Percentiles rank a stretch among this genome's conserved stretches.
These are phyloP conservation scores for Leptographium radiaticola DNA, from an alignment of 2,329 filamentous ascomycete genomes.

Conservation along the genomic window DNA sequence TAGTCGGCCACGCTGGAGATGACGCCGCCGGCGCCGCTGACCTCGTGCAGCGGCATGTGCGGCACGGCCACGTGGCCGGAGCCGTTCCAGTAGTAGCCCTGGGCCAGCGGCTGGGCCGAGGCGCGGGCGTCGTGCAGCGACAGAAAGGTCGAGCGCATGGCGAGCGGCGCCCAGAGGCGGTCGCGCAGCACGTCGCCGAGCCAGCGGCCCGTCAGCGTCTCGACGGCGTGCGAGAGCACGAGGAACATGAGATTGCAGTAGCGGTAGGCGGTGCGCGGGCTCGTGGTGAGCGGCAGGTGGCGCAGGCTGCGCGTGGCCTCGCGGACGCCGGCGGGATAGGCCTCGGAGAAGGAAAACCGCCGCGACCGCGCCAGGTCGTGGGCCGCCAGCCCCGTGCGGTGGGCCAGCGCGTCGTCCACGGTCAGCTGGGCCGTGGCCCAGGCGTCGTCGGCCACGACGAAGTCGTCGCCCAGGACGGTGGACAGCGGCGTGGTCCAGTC, in stretches of 20 bases:
- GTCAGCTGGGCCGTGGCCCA: slow-evolving; percentile 32
- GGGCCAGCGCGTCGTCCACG: slow-evolving; percentile 38
- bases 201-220: slow-evolving; percentile 23
- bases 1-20: slow-evolving; percentile 37
- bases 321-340: slow-evolving; percentile 16
- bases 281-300: slow-evolving; percentile 25
- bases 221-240: slow-evolving; percentile 29
- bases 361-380: slow-evolving; percentile 23
- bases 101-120: slow-evolving; percentile 21
- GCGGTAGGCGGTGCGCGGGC: slow-evolving; percentile 27
- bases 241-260: slow-evolving; percentile 42
- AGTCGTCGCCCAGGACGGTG: slow-evolving; percentile 34
- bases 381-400: slow-evolving; percentile 34
- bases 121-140: slow-evolving; percentile 18
- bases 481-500: slow-evolving; percentile 33
- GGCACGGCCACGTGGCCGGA: slow-evolving; percentile 14
- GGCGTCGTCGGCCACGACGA: slow-evolving; percentile 27
- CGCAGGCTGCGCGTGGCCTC: slow-evolving; percentile 27
- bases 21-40: slow-evolving; percentile 26
- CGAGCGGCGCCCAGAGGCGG: slow-evolving; percentile 28
- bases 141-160: slow-evolving; percentile 28
- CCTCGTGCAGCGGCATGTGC: slow-evolving; percentile 16
- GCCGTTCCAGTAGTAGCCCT: slow-evolving; percentile 27
- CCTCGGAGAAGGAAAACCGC: slow-evolving; percentile 13
- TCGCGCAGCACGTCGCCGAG: slow-evolving; percentile 26